Conservation (phyloP, 2,329 filamentous ascomycete genomes). For the Clarireedia hainanense region DNA sequence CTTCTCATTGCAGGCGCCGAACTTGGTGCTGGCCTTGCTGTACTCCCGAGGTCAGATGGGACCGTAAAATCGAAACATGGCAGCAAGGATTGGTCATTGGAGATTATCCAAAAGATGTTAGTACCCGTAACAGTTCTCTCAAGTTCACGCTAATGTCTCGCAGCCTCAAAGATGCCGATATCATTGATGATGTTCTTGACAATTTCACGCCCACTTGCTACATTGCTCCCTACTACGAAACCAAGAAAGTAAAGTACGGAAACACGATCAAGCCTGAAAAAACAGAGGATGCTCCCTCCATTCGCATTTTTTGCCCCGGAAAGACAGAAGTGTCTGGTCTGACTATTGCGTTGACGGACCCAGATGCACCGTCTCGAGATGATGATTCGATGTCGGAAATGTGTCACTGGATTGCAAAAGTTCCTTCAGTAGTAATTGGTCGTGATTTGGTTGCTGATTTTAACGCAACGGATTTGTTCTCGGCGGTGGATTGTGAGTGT, state of each 20-base stretch:
- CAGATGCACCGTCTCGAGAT: conserved; percentile 46
- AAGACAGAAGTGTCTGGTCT: conserved; percentile 27
- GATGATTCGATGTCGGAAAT: conserved; percentile 49
- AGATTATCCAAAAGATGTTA: no score
- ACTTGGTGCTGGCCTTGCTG: no score
- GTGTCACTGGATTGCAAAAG: conserved; percentile 43
- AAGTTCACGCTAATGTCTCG: not conserved
- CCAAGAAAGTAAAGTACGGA: conserved; percentile 4
- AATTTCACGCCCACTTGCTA: conserved; percentile 1
- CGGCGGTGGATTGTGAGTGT: conserved; percentile 18
- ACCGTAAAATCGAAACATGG: no score
- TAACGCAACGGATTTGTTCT: not conserved
- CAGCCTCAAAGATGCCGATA: not conserved
- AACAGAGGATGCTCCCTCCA: conserved; percentile 23
- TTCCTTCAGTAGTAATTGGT: conserved; percentile 3
- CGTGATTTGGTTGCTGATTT: not conserved
- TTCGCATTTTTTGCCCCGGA: conserved; percentile 27
- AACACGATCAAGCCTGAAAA: conserved; percentile 28
- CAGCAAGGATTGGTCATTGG: no score
- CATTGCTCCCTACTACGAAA: not conserved
- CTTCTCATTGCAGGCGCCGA: no score
- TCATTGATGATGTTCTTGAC: not conserved
- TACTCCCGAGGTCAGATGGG: no score
- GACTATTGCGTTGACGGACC: conserved; percentile 46
- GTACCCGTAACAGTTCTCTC: no score